Percentiles rank a stretch among this genome's conserved stretches.
Conservation (phyloP, 352 stramenopile species). For the Pseudoperonospora humuli region DNA sequence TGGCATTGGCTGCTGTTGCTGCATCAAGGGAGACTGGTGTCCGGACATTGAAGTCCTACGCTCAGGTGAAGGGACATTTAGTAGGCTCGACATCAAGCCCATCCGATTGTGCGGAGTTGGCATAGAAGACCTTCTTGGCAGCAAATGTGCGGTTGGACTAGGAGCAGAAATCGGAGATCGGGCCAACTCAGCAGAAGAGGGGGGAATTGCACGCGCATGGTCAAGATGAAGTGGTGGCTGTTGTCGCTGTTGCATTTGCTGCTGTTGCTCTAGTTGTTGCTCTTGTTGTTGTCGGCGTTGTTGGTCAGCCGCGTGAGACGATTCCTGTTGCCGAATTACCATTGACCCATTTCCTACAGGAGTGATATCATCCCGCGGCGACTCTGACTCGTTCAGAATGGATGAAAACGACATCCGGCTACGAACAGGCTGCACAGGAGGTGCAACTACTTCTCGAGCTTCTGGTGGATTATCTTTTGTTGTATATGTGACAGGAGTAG, state of each 20-base stretch:
- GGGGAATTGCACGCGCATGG: constrained; percentile 13
- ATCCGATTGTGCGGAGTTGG: constrained; percentile 40
- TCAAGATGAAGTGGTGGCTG: constrained; percentile 24
- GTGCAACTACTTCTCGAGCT: constrained; percentile 13
- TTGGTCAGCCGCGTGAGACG: constrained; percentile 18
- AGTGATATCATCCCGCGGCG: constrained; percentile 41
- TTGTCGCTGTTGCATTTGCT: constrained; percentile 11
- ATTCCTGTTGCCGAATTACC: constrained; percentile 36
- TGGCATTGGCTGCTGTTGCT: constrained; percentile 30
- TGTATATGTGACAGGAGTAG: background rate
- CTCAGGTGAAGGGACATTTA: constrained; percentile 67
- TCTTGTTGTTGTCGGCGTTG: constrained; percentile 12
- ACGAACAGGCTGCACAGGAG: constrained; percentile 20
- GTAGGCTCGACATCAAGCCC: constrained; percentile 69
- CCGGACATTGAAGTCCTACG: constrained; percentile 26
- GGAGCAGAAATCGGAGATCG: constrained; percentile 18
- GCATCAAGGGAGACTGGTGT: constrained; percentile 38
- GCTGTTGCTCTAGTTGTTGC: constrained; percentile 7
- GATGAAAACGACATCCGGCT: constrained; percentile 88
- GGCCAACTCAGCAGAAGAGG: constrained; percentile 22
- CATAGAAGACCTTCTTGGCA: constrained; percentile 27
- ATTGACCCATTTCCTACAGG: constrained; percentile 28
- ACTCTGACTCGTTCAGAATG: constrained; percentile 82
- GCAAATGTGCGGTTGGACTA: constrained; percentile 54
- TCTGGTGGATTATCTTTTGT: constrained; percentile 3